Percentiles rank a stretch among this genome's conserved stretches.
Conservation (phyloP, 148 eudicot species). For the Gaultheria prostrata region DNA sequence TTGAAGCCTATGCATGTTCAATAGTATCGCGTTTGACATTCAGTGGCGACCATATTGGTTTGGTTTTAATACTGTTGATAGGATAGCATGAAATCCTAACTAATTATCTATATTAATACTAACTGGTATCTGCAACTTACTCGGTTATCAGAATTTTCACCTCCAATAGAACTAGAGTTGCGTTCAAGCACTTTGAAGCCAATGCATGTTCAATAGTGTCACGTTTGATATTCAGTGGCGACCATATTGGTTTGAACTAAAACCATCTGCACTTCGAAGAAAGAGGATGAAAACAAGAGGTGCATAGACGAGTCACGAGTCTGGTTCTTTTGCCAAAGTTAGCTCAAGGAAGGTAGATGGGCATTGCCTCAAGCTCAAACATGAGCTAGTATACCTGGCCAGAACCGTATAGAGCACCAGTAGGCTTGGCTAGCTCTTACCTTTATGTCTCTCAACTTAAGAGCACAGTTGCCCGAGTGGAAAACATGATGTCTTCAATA, state of each 20-base stretch:
- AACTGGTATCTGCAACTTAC: not conserved
- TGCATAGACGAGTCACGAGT: not conserved
- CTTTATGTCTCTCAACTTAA: not conserved
- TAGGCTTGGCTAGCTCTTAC: constrained; percentile 2
- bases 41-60: not conserved
- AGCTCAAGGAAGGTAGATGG: not conserved
- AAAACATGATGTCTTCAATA: not conserved
- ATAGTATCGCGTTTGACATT: not conserved
- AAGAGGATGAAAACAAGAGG: not conserved
- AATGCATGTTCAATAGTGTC: not conserved
- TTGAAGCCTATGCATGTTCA: not conserved
- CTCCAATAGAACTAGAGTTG: not conserved
- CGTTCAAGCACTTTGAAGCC: not conserved
- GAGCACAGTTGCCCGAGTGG: not conserved
- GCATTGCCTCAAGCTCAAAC: not conserved
- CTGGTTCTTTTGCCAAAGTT: not conserved
- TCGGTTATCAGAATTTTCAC: not conserved
- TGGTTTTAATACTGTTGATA: not conserved
- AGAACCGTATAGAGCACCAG: not conserved
- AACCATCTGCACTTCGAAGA: not conserved
- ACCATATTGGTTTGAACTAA: not conserved
- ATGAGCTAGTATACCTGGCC: not conserved
- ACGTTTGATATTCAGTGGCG: not conserved
- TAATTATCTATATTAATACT: not conserved
- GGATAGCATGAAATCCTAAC: not conserved